Conservation (phyloP, 768 basidiomycete species). For the Mycena epipterygia region DNA sequence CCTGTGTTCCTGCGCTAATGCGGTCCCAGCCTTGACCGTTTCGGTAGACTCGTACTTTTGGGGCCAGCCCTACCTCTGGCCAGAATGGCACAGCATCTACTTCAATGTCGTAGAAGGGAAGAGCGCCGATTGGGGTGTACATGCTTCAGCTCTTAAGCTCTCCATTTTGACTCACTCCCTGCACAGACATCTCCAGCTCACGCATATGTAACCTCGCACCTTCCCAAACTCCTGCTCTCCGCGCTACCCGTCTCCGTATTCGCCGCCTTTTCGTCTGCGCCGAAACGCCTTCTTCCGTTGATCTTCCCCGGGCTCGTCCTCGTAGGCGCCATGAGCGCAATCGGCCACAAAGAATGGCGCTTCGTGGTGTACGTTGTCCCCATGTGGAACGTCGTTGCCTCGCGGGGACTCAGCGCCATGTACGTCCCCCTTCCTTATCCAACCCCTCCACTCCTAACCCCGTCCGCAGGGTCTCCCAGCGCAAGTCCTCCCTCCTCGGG, state of each 20-base stretch:
- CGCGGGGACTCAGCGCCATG: slow-evolving; percentile 74
- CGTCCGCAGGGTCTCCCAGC: slow-evolving; percentile 55
- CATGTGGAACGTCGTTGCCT: slow-evolving; percentile 83
- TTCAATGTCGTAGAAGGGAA: slow-evolving; percentile 94
- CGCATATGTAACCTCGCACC: slow-evolving; percentile 73
- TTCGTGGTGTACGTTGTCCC: slow-evolving; percentile 94
- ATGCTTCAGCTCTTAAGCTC: slow-evolving; percentile 43
- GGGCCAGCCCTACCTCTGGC: slow-evolving; percentile 82
- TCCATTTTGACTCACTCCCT: slow-evolving; percentile 6
- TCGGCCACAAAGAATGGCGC: slow-evolving; percentile 98
- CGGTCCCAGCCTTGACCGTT: slow-evolving; percentile 67
- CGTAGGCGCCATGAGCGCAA: slow-evolving; percentile 73
- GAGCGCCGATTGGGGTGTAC: slow-evolving; percentile 92
- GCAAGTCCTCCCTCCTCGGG: slow-evolving; percentile 63
- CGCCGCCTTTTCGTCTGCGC: slow-evolving; percentile 60
- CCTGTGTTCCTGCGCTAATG: background rate
- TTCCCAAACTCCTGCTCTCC: slow-evolving; percentile 85
- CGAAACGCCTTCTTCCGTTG: slow-evolving; percentile 65
- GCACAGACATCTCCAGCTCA: slow-evolving; percentile 76
- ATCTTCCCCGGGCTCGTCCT: slow-evolving; percentile 62
- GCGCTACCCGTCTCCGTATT: slow-evolving; percentile 72
- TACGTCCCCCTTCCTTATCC: slow-evolving; percentile 53
- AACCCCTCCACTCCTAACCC: background rate
- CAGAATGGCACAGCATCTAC: slow-evolving; percentile 81
- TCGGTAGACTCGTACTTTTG: slow-evolving; percentile 91